These are phyloP conservation scores for Aegilops tauschii DNA, from an alignment of 176 grass and related monocot species.

Conservation along the genomic window DNA sequence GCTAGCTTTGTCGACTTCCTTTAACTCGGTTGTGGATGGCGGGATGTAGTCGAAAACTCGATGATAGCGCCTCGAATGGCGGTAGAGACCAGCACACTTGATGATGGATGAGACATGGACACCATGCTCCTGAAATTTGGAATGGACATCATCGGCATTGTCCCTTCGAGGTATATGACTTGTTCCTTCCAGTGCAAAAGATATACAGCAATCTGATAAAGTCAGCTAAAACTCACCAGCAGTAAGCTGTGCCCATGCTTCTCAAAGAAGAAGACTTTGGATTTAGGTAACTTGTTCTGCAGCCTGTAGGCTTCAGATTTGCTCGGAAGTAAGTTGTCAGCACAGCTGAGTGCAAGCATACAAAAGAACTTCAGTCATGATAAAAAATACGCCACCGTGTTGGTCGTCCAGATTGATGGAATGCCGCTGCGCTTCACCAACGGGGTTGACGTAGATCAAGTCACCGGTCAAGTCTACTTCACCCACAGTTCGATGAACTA, in stretches of 20 bases:
- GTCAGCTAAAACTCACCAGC: conserved; percentile 40
- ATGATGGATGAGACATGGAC: conserved; percentile 65
- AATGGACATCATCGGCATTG: background rate
- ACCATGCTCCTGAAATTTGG: conserved; percentile 49
- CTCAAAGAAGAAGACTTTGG: conserved; percentile 57
- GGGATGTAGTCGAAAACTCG: conserved; percentile 62
- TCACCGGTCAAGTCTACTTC: too few species aligned
- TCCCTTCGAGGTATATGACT: background rate
- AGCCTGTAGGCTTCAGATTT: conserved; percentile 64
- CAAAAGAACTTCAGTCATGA: background rate
- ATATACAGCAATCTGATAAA: background rate
- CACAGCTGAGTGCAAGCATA: conserved; percentile 44
- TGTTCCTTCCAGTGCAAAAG: background rate
- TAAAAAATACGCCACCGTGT: background rate
- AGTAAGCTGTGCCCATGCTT: conserved; percentile 69
- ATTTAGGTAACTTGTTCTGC: conserved; percentile 45
- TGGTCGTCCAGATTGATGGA: too few species aligned
- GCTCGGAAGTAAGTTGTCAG: conserved; percentile 63
- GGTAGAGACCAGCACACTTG: conserved; percentile 54
- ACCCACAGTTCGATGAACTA: too few species aligned
- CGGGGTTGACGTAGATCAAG: too few species aligned
- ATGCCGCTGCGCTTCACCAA: too few species aligned
- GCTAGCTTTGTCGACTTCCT: conserved; percentile 44
- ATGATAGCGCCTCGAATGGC: conserved; percentile 41
- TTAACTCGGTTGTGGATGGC: conserved; percentile 44